phyloP scores from a whole-genome alignment of 2,329 filamentous ascomycete genomes.

The Ramichloridium luteum region DNA sequence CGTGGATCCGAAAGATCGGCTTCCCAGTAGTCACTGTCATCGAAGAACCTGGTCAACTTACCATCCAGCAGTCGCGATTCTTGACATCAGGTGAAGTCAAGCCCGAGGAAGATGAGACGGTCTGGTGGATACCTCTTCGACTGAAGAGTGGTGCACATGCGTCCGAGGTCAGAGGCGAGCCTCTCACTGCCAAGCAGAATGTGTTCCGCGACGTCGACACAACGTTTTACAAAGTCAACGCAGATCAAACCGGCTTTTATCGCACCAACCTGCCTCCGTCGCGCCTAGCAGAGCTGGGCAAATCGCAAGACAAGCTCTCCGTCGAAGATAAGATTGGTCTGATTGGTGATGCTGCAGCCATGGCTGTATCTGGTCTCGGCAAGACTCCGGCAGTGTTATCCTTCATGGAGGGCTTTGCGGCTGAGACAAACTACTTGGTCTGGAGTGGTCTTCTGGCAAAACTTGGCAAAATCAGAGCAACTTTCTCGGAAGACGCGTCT shows the following conservation, averaged over 20 bases:
- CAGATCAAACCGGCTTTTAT: constrained; percentile 79
- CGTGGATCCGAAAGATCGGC: constrained; percentile 92
- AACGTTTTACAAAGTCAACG: constrained; percentile 89
- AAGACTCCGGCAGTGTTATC: constrained; percentile 70
- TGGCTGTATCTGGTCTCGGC: constrained; percentile 77
- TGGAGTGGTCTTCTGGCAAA: constrained; percentile 77
- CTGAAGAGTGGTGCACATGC: constrained; percentile 63
- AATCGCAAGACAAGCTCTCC: constrained; percentile 61
- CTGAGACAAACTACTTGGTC: constrained; percentile 75
- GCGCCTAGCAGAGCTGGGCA: constrained; percentile 67
- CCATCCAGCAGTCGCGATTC: constrained; percentile 76
- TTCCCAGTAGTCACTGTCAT: constrained; percentile 81
- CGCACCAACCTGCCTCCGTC: constrained; percentile 85
- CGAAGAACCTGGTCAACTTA: constrained; percentile 72
- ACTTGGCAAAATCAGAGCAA: constrained; percentile 63
- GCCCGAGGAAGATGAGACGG: constrained; percentile 78
- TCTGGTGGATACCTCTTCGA: constrained; percentile 90
- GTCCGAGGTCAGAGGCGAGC: constrained; percentile 49
- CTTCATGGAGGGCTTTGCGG: constrained; percentile 71
- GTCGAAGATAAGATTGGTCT: constrained; percentile 88
- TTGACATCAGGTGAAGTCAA: constrained; percentile 83
- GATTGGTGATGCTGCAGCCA: constrained; percentile 75
- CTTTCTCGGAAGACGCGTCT: constrained; percentile 65
- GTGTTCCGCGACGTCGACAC: constrained; percentile 63
- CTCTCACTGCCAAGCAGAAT: constrained; percentile 64